Evolutionary conservation across 441 rosid genomes (phyloP), one percentile per base, ranked within the genome.

Genomic region (Brassica hybrid): DNA sequence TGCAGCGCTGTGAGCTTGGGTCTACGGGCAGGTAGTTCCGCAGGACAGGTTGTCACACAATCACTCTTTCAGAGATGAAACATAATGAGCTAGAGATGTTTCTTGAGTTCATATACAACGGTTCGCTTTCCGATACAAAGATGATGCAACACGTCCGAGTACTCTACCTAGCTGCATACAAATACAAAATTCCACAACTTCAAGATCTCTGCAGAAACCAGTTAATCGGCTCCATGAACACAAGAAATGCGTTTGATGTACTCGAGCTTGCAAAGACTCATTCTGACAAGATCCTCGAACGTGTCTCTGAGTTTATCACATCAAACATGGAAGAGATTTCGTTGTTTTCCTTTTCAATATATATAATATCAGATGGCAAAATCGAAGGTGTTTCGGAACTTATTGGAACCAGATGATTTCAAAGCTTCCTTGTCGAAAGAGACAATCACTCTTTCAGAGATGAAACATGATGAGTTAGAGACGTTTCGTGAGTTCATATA

Each of bases 41-140:
- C n/a, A n/a, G n/a, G n/a, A n/a, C n/a, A n/a, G n/a, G n/a, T n/a
- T n/a, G n/a, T n/a, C n/a, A n/a, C n/a, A n/a, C 18, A 6, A 50
- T 50, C 56, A 50, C 56, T 50, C 56, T 50, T 14, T n/a, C 84
- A 14, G 87, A 84, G 67, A 2, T 65, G 69, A 14, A 10, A 17
- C 69, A 65, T 1, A 9, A 17, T 38, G 69, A 50, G 56, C 1
- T 50, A 50, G 56, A 50, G 56, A 50, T 2, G 56, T 50, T 50
- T 50, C 56, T 50, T 50, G 56, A 50, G 18, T 50, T 50, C 18
- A 50, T 50, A 50, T 50, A 50, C 56, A 50, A 50, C 3, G 56
- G 56, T 14, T 50, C 56, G 56, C 18, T 90, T 65, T 43, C 80
- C 1, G 6, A 30, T 0, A 86, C 84, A n/a, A 88, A 83, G 65